A percentile compares a stretch with the other conserved stretches of the same genome.
Conservation (phyloP, 2,329 filamentous ascomycete genomes). For the Exophiala sideris region DNA sequence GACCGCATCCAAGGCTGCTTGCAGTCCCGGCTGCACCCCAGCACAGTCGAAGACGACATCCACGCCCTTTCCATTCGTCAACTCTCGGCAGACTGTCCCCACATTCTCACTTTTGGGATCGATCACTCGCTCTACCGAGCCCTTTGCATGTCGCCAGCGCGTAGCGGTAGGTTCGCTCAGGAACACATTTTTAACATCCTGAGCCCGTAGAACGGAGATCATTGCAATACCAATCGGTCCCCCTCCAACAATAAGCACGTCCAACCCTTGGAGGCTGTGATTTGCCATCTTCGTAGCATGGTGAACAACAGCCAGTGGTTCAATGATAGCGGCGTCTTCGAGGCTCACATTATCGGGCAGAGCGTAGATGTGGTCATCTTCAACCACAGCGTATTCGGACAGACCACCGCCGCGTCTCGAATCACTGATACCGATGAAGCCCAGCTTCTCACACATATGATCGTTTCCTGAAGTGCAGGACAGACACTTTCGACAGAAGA, state of each 20-base stretch:
- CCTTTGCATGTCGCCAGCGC: slow-evolving; percentile 10
- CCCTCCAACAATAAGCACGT: slow-evolving; percentile 21
- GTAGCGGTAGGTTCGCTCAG: slow-evolving; percentile 18
- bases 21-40: slow-evolving; percentile 32
- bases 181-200: slow-evolving; percentile 12
- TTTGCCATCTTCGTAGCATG: slow-evolving; percentile 28
- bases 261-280: background rate
- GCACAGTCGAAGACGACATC: slow-evolving; percentile 37
- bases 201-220: slow-evolving; percentile 13
- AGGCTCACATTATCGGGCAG: slow-evolving; percentile 20
- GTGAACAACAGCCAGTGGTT: slow-evolving; percentile 19
- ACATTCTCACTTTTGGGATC: slow-evolving; percentile 25
- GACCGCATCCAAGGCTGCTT: slow-evolving; percentile 33
- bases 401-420: slow-evolving; percentile 35
- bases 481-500: slow-evolving; percentile 13
- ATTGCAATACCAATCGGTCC: slow-evolving; percentile 20
- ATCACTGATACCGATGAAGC: slow-evolving; percentile 11
- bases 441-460: slow-evolving; percentile 15
- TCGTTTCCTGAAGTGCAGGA: slow-evolving; percentile 22
- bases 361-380: slow-evolving; percentile 7
- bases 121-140: slow-evolving; percentile 11
- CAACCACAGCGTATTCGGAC: slow-evolving; percentile 16
- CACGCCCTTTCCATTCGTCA: slow-evolving; percentile 33
- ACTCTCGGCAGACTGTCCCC: slow-evolving; percentile 29
- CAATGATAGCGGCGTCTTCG: slow-evolving; percentile 17